These are phyloP conservation scores for Xerocomus cyaneibrunnescens DNA, from an alignment of 1,284 basidiomycete species.

Conservation along the genomic window DNA sequence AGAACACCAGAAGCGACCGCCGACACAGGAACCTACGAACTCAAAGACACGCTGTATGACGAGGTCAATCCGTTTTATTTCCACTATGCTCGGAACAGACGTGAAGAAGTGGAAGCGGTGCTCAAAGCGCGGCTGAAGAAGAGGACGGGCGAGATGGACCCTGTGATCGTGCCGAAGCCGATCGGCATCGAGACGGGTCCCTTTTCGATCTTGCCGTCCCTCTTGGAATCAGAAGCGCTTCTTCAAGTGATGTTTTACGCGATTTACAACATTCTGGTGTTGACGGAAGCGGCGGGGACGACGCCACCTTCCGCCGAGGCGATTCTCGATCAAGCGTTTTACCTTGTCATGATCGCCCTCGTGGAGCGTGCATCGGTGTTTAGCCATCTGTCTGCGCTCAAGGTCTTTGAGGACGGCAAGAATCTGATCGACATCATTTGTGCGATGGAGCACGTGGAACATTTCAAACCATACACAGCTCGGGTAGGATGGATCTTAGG, in stretches of 20 bases:
- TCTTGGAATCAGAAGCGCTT: conserved; percentile 67
- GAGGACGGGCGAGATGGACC: conserved; percentile 59
- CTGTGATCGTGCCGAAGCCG: conserved; percentile 73
- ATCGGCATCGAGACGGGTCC: conserved; percentile 67
- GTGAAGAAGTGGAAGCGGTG: conserved; percentile 89
- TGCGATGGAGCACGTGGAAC: conserved; percentile 70
- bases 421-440: conserved; percentile 75
- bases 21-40: conserved; percentile 85
- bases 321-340: conserved; percentile 86
- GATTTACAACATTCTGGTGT: conserved; percentile 63
- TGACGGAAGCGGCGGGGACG: conserved; percentile 56
- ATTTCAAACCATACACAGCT: conserved; percentile 68
- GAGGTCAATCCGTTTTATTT: conserved; percentile 97
- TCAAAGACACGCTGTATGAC: conserved; percentile 80
- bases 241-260: conserved; percentile 78
- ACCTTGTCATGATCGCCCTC: conserved; percentile 82
- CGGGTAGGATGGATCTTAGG: conserved; percentile 76
- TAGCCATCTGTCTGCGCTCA: conserved; percentile 53
- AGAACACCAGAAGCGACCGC: conserved; percentile 74
- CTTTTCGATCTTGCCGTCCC: conserved; percentile 57
- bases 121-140: conserved; percentile 71
- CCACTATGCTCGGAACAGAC: conserved; percentile 93
- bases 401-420: conserved; percentile 57
- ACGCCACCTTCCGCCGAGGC: conserved; percentile 78
- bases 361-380: conserved; percentile 68